phyloP scores from a whole-genome alignment of 139 green algal species.

The Micractinium sp. region DNA sequence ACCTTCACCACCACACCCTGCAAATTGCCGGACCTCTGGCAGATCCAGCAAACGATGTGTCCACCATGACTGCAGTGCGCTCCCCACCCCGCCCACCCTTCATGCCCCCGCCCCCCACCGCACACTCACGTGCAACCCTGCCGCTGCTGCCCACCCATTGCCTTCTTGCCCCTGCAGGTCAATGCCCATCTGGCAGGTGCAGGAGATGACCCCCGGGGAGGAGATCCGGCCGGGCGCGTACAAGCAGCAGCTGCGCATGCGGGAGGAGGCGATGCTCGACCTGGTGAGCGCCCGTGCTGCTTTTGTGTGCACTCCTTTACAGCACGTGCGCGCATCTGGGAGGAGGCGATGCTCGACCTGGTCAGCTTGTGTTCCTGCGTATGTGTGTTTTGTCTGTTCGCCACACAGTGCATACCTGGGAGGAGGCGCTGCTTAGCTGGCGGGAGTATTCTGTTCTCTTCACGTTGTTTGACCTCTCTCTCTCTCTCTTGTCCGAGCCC shows the following conservation, averaged over 20 bases:
- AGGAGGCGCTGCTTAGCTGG: no score
- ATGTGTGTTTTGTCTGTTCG: no score
- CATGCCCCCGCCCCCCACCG: background rate
- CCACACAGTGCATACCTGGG: no score
- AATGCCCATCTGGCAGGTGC: background rate
- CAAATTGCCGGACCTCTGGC: background rate
- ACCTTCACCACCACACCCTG: background rate
- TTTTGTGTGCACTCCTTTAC: background rate
- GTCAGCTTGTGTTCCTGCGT: background rate
- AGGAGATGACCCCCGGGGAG: background rate
- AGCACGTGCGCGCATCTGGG: background rate
- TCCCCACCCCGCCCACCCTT: background rate
- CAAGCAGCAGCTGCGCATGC: conserved; percentile 38
- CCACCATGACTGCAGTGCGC: no score
- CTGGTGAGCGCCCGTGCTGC: conserved; percentile 5
- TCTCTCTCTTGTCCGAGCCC: no score
- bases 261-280: conserved; percentile 39
- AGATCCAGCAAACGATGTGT: no score
- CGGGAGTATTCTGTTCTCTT: background rate
- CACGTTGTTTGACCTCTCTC: no score
- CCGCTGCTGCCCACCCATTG: background rate
- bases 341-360: conserved; percentile 43
- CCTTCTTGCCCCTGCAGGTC: background rate
- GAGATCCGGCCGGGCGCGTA: conserved; percentile 22
- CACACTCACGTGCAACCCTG: background rate